Evolutionary conservation across 1,284 basidiomycete genomes (phyloP), one percentile per base, ranked within the genome.

Genomic region (Lentinus polychrous): DNA sequence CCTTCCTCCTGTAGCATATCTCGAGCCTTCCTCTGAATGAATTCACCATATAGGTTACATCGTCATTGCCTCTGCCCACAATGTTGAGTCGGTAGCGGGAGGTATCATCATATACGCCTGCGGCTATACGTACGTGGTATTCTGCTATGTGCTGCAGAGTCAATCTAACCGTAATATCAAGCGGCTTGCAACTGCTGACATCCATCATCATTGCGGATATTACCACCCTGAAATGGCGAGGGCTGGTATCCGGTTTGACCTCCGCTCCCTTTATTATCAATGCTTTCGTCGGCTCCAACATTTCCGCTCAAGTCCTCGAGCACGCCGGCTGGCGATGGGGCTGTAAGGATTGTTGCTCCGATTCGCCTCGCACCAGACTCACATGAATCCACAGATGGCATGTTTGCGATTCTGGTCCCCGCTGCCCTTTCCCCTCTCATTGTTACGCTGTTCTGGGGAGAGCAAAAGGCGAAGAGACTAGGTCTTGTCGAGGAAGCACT

Each of bases 141-240:
- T 35, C 27, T 10, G 4, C 27, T 10, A 27, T 10, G 10, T 10
- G 5, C 4, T 27, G 27, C 27, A 10, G 5, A 10, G 4, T 35
- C 15, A 34, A 17, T 41, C 37, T 14, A 4, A 27, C 27, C 27
- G 24, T 15, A 31, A 34, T n/a, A 38, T 36, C 14, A 48, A 75
- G 69, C 48, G 83, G 84, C 12, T 69, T 89, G 18, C 86, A 89
- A 64, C 71, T 91, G 39, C 72, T 89, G 11, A 81, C 78, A n/a
- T 81, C 83, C 53, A 79, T 89, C 52, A 75, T 87, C 57, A 81
- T 86, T 49, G 88, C 88, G 15, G 89, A 93, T 60, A 82, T 86
- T 55, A 91, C 90, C 2, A 83, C 81, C 1, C 75, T 91, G 11
- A 75, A 81, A 59, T 91, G 86, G 84, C 77, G 89, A 49, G 87